phyloP scores from a whole-genome alignment of 164 flowering plant species.

The Chimonanthus praecox region DNA sequence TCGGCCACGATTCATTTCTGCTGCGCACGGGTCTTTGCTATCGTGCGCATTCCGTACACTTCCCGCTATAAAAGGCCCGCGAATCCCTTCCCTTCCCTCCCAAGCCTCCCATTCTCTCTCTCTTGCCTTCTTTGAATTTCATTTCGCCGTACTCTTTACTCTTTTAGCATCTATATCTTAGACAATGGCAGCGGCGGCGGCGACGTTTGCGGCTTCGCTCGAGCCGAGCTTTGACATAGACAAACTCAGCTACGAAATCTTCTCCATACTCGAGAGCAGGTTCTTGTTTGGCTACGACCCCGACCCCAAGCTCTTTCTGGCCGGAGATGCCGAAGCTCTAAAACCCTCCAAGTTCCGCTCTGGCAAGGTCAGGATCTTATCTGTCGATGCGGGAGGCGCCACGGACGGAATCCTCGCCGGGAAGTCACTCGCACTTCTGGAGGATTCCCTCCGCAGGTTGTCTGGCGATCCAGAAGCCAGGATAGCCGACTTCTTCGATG shows the following conservation, averaged over 20 bases:
- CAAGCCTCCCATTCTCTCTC: slow-evolving; percentile 28
- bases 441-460: slow-evolving; percentile 28
- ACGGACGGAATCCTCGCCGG: slow-evolving; percentile 55
- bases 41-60: slow-evolving; percentile 6
- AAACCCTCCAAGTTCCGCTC: slow-evolving; percentile 10
- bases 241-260: slow-evolving; percentile 78
- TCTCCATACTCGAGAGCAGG: slow-evolving; percentile 71
- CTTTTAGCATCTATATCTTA: neutral
- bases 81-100: neutral
- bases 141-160: neutral
- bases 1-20: neutral
- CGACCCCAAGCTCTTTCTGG: slow-evolving; percentile 9
- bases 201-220: slow-evolving; percentile 17
- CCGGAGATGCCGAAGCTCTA: neutral
- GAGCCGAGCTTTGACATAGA: slow-evolving; percentile 73
- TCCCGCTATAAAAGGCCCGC: slow-evolving; percentile 3
- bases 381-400: slow-evolving; percentile 50
- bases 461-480: slow-evolving; percentile 40
- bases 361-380: slow-evolving; percentile 53
- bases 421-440: slow-evolving; percentile 41
- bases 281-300: slow-evolving; percentile 48
- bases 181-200: slow-evolving; percentile 19
- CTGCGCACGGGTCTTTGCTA: slow-evolving; percentile 10
- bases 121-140: slow-evolving; percentile 20
- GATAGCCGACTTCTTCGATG: slow-evolving; percentile 59